phyloP scores from a whole-genome alignment of 371 early-diverging fungal species.

The Syncephalis fuscata region DNA sequence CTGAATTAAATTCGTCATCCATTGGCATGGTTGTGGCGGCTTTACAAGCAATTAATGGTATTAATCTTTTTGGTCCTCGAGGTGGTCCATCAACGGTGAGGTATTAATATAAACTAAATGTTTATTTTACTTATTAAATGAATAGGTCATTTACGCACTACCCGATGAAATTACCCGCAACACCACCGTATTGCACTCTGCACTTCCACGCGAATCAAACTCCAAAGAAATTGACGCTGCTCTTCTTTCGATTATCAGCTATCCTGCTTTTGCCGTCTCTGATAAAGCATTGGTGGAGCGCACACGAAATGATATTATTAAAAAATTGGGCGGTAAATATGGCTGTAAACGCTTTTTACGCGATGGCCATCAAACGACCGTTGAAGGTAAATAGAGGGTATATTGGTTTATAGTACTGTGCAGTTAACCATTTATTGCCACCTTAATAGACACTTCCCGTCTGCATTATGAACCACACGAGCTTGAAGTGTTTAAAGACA shows the following conservation, averaged over 20 bases:
- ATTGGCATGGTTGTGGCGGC: slow-evolving; percentile 87
- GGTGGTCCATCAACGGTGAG: slow-evolving; percentile 65
- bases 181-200: slow-evolving; percentile 58
- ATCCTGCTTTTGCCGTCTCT: slow-evolving; percentile 76
- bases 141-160: slow-evolving; percentile 61
- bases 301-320: slow-evolving; percentile 58
- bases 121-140: too few species aligned
- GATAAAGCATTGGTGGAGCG: slow-evolving; percentile 42
- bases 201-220: slow-evolving; percentile 76
- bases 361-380: slow-evolving; percentile 76
- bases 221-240: slow-evolving; percentile 86
- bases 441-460: slow-evolving; percentile 35
- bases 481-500: slow-evolving; percentile 66
- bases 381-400: slow-evolving; percentile 28
- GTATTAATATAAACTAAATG: too few species aligned
- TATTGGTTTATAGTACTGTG: not conserved
- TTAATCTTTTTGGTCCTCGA: slow-evolving; percentile 70
- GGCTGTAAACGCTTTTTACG: slow-evolving; percentile 79
- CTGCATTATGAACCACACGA: slow-evolving; percentile 75
- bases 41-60: slow-evolving; percentile 69
- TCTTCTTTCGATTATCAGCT: slow-evolving; percentile 68
- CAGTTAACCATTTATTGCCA: too few species aligned
- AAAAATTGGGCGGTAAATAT: slow-evolving; percentile 68
- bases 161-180: slow-evolving; percentile 81
- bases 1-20: slow-evolving; percentile 74